A percentile compares a stretch with the other conserved stretches of the same genome.
phyloP scores from a whole-genome alignment of 2,329 filamentous ascomycete genomes.

The Colletotrichum sp. region DNA sequence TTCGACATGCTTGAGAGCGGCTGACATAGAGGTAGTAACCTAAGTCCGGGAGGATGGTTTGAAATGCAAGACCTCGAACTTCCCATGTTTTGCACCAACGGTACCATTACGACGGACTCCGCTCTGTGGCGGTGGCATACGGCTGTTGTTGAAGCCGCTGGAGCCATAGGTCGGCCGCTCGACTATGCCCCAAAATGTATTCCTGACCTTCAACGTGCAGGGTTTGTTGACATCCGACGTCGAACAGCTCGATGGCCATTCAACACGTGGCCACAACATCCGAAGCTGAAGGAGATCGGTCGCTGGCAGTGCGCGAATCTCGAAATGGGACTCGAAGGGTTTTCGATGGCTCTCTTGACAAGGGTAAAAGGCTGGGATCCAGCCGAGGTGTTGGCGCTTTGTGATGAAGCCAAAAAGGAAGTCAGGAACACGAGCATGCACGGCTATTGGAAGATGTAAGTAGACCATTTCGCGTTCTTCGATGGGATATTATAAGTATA shows the following conservation, averaged over 20 bases:
- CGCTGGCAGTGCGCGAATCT: conserved; percentile 31
- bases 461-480: too few species aligned
- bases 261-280: conserved; percentile 23
- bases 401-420: conserved; percentile 25
- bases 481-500: too few species aligned
- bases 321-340: conserved; percentile 34
- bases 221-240: neutral
- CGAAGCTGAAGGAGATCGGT: conserved; percentile 19
- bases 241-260: conserved; percentile 12
- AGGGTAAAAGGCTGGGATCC: conserved; percentile 37
- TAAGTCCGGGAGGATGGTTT: conserved; percentile 37
- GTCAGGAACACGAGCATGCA: conserved; percentile 27
- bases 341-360: conserved; percentile 40
- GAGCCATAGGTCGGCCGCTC: conserved; percentile 30
- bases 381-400: conserved; percentile 29
- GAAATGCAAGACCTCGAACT: conserved; percentile 34
- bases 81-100: conserved; percentile 34
- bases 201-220: conserved; percentile 2
- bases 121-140: conserved; percentile 32
- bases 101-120: conserved; percentile 30
- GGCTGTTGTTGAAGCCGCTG: conserved; percentile 32
- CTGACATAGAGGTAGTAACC: neutral
- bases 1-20: neutral
- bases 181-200: conserved; percentile 32
- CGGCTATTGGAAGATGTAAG: conserved; percentile 24